Base-by-base conservation (phyloP, 163 green algal genomes). In the Scenedesmus sp. region DNA sequence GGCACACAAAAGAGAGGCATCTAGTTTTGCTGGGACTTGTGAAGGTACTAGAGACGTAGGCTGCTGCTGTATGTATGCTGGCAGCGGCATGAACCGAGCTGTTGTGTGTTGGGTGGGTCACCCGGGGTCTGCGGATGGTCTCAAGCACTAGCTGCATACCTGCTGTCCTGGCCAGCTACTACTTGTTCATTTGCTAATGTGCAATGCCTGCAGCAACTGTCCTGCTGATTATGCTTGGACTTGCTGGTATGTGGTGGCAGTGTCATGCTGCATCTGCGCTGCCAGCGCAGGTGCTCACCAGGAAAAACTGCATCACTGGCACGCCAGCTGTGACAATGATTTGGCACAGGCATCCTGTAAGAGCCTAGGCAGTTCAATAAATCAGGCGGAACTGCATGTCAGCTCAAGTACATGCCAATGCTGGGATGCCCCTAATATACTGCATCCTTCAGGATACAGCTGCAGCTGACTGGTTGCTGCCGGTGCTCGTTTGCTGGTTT, bases 291-390 rank as follows among this genome's bases (percentile, higher is more conserved):
- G 46, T 40, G 53, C 82, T 59, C n/a, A 90, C 85, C 68, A 90
- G 42, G 73, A 90, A 90, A 33, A 83, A 90, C 44, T 90, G 85
- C 30, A 90, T 51, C 3, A 90, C 16, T 15, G 85, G 85, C 30
- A 90, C 22, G 6, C 85, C 85, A 24, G 73, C 68, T 40, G 68
- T 72, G 33, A 83, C 37, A 26, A 83, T 7, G 13, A 90, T 51
- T 30, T 90, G 68, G n/a, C 43, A 68, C 79, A 85, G 43, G 79
- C 79, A 37, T 20, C 79, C 73, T n/a, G 73, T 49, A 20, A 83
- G 12, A 16, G 73, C 73, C 73, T 83, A 20, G 20, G n/a, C 30
- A 26, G 33, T 1, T n/a, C 35, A 81, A 22, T 46, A 4, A 30
- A 15, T 15, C 26, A 7, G n/a, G 5, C 4, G 72, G 6, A 6